These are phyloP conservation scores for Tylopilus sp. DNA, from an alignment of 1,284 basidiomycete species.

Conservation along the genomic window DNA sequence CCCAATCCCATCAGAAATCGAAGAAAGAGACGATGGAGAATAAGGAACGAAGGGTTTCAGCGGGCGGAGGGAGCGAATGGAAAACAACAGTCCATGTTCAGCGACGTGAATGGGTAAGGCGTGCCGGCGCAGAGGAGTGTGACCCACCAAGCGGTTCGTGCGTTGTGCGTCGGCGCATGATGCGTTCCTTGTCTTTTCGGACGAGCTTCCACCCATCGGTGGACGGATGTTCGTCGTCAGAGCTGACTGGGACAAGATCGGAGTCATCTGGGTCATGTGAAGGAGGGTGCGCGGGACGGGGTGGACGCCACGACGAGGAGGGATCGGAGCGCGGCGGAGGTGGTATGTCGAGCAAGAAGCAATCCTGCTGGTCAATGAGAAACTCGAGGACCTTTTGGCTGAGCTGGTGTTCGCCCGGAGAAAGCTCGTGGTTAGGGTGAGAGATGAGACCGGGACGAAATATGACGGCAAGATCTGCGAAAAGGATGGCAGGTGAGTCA, in stretches of 20 bases:
- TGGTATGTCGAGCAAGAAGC: constrained; percentile 79
- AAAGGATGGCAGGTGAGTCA: not conserved
- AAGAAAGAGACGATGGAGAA: constrained; percentile 6
- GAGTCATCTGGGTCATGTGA: constrained; percentile 26
- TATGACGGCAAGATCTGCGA: constrained; percentile 83
- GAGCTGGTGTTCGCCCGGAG: constrained; percentile 76
- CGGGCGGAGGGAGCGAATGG: not conserved
- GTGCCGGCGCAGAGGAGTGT: constrained; percentile 34
- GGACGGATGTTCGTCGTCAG: constrained; percentile 43
- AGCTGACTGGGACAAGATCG: constrained; percentile 40
- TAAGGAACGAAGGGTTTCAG: constrained; percentile 1
- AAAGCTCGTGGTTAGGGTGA: constrained; percentile 80
- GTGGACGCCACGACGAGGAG: constrained; percentile 28
- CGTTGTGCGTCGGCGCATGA: constrained; percentile 52
- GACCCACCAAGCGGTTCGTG: constrained; percentile 50
- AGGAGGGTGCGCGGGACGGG: constrained; percentile 8
- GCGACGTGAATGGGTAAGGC: constrained; percentile 28
- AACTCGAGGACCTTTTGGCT: constrained; percentile 93
- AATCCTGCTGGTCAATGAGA: constrained; percentile 84
- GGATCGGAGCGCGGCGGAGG: constrained; percentile 49
- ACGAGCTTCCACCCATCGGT: constrained; percentile 48
- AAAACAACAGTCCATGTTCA: constrained; percentile 20
- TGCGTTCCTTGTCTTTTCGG: constrained; percentile 36
- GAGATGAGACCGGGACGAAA: constrained; percentile 91
- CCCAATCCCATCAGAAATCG: constrained; percentile 6